These are phyloP conservation scores for Xylaria grammica DNA, from an alignment of 495 filamentous ascomycete genomes.

Conservation along the genomic window DNA sequence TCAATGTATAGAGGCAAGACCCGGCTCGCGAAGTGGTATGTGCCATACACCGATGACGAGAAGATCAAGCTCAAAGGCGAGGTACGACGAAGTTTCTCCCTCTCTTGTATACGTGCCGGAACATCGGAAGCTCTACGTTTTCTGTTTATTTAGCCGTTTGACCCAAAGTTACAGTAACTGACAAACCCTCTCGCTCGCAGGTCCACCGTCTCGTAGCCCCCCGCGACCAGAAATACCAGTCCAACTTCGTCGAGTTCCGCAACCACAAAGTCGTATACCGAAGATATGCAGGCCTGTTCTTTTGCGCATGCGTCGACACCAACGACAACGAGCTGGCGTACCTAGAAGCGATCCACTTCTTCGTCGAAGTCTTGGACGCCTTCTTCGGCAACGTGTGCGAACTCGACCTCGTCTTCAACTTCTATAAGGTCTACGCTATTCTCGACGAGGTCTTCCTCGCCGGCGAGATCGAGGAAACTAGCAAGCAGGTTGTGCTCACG, in stretches of 20 bases:
- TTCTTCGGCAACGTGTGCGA: constrained; percentile 99
- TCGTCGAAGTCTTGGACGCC: constrained; percentile 95
- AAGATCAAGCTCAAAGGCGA: constrained; percentile 97
- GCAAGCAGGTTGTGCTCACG: constrained; percentile 95
- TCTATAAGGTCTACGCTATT: constrained; percentile 90
- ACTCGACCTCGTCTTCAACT: constrained; percentile 98
- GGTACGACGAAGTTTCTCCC: constrained; percentile 40
- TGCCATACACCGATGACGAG: constrained; percentile 95
- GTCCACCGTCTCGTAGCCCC: constrained; percentile 97
- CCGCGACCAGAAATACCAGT: constrained; percentile 98
- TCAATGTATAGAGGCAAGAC: constrained; percentile 82
- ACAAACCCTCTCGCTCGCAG: constrained; percentile 46
- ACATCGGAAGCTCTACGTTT: neutral
- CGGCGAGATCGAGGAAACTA: constrained; percentile 97
- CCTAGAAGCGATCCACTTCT: constrained; percentile 98
- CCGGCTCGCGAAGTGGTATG: constrained; percentile 98
- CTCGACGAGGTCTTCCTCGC: constrained; percentile 96
- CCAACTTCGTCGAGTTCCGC: constrained; percentile 97
- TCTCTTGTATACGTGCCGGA: neutral
- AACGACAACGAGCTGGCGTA: constrained; percentile 99
- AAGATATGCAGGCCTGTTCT: constrained; percentile 95
- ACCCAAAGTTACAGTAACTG: neutral
- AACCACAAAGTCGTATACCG: constrained; percentile 94
- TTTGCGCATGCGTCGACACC: constrained; percentile 98
- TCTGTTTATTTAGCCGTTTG: constrained; percentile 6